Percentiles rank a stretch among this genome's conserved stretches.
Evolutionary conservation across 2,329 filamentous ascomycete species (phyloP).

Genomic region (Venturia aucupariae): DNA sequence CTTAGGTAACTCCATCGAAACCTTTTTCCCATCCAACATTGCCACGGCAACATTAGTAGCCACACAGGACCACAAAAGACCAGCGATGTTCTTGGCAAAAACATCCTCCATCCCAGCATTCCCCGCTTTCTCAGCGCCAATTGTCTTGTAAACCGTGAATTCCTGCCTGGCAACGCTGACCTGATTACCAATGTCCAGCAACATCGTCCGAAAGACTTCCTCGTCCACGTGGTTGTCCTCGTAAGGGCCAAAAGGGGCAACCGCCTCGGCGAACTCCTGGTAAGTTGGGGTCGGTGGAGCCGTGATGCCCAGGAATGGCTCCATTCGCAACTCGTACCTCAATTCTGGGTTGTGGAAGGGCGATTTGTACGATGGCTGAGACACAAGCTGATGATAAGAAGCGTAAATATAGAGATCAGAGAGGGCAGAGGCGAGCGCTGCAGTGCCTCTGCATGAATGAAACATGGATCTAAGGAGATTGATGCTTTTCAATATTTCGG

Average conservation of each 20-base stretch:
- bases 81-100: constrained; percentile 26
- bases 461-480: constrained; percentile 21
- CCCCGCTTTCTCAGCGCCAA: constrained; percentile 25
- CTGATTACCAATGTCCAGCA: constrained; percentile 19
- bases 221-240: not conserved
- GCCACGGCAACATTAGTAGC: constrained; percentile 22
- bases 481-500: not conserved
- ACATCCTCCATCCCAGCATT: constrained; percentile 28
- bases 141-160: constrained; percentile 29
- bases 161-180: constrained; percentile 28
- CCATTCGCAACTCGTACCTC: constrained; percentile 79
- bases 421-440: constrained; percentile 24
- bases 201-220: not conserved
- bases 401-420: constrained; percentile 56
- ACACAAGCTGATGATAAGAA: constrained; percentile 46
- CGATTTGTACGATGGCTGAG: constrained; percentile 33
- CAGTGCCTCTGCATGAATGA: constrained; percentile 22
- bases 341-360: constrained; percentile 60
- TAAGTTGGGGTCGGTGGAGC: constrained; percentile 55
- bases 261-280: constrained; percentile 45
- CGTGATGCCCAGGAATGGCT: constrained; percentile 63
- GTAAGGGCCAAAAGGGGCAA: constrained; percentile 26
- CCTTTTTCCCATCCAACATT: constrained; percentile 19
- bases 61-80: constrained; percentile 20
- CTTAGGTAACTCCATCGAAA: constrained; percentile 30